phyloP scores from a whole-genome alignment of 2,329 filamentous ascomycete genomes.

The Neonectria magnoliae region DNA sequence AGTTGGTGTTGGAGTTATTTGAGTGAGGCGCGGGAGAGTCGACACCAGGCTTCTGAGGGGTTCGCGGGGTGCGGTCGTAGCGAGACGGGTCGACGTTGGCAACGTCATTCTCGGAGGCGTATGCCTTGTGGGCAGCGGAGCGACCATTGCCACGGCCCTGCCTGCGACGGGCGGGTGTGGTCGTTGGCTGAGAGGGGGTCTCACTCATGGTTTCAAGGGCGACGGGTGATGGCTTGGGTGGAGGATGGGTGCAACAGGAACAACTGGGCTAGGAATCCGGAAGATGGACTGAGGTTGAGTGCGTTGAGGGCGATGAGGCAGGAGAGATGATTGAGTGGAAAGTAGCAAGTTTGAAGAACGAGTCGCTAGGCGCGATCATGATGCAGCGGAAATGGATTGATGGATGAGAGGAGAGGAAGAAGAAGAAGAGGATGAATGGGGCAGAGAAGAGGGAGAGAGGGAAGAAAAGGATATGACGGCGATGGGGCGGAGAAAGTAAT shows the following conservation, averaged over 20 bases:
- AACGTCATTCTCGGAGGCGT: slow-evolving; percentile 68
- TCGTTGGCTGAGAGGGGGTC: slow-evolving; percentile 45
- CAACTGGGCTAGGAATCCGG: slow-evolving; percentile 32
- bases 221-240: slow-evolving; percentile 14
- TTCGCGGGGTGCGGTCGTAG: slow-evolving; percentile 52
- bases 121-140: slow-evolving; percentile 60
- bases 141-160: slow-evolving; percentile 54
- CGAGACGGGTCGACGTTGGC: slow-evolving; percentile 45
- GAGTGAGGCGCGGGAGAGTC: slow-evolving; percentile 48
- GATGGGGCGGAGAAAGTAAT: slow-evolving; percentile 16
- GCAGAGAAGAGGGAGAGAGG: slow-evolving; percentile 1
- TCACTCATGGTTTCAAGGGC: slow-evolving; percentile 46
- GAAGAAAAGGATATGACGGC: slow-evolving; percentile 35
- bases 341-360: slow-evolving; percentile 33
- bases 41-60: slow-evolving; percentile 57
- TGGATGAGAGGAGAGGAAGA: slow-evolving; percentile 28
- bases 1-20: slow-evolving; percentile 40
- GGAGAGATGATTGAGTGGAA: slow-evolving; percentile 32
- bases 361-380: slow-evolving; percentile 39
- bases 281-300: slow-evolving; percentile 30
- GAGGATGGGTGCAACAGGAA: slow-evolving; percentile 27
- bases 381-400: slow-evolving; percentile 33
- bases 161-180: slow-evolving; percentile 50
- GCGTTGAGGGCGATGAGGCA: slow-evolving; percentile 24
- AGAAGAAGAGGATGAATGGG: slow-evolving; percentile 16